Evolutionary conservation across 371 early-diverging fungal species (phyloP), one percentile per base, ranked within the genome.

Genomic region (Lichtheimia ramosa): DNA sequence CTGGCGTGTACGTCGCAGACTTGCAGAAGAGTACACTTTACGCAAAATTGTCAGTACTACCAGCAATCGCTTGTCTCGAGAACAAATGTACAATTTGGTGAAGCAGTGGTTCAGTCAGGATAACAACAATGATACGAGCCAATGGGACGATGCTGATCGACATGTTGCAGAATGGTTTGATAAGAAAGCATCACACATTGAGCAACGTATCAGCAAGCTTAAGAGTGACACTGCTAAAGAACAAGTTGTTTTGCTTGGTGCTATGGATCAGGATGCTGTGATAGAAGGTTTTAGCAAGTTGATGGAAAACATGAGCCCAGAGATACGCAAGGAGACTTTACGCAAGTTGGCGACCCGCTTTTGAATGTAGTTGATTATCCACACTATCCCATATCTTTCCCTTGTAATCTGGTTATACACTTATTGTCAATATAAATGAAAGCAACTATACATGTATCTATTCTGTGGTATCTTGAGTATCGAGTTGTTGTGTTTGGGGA

Each of bases 1-100:
- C 92, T 91, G 92, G 90, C 89, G 98, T 64, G 81, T 96, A 51
- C 84, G 87, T 65, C 87, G 95, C 56, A 79, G 96, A 41, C 72
- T 96, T 51, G 63, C 65, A 23, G 93, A 93, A 67, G 92, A 93
- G 71, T 82, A 88, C 49, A 61, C 85, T 59, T 78, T 83, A 74
- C 80, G 79, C 65, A 72, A 73, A 54, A 83, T 92, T 56, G 25
- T 48, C 12, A 16, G 52, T 23, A 85, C 77, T 41, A 56, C 69
- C 27, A 66, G 65, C 52, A 71, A 83, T 48, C 34, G 34, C 10
- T 59, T 82, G 66, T 43, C 73, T 14, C 84, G 86, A 18, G 77
- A 71, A 3, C 61, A 83, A 56, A 83, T 83, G 77, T 63, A 56
- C 12, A 43, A 41, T 51, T 48, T 79, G 12, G 62, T 90, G 13